phyloP scores from a whole-genome alignment of 2,329 filamentous ascomycete species.

The Apiospora rasikravindrae region DNA sequence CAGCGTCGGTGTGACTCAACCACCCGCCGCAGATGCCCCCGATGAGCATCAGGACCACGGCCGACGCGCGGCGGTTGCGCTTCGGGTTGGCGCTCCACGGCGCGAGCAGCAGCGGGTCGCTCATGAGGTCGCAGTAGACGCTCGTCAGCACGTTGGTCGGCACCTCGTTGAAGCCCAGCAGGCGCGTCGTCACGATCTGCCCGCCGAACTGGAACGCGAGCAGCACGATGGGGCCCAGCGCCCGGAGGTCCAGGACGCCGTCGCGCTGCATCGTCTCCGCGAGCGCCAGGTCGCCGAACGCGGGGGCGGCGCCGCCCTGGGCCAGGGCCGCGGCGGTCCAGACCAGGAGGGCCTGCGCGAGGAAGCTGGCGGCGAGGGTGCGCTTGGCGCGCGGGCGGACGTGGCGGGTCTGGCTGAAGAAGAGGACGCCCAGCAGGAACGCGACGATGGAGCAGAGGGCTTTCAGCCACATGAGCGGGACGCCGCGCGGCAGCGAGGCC shows the following conservation, averaged over 20 bases:
- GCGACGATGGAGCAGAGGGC: constrained; percentile 57
- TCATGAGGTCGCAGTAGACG: constrained; percentile 58
- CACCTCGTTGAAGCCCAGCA: constrained; percentile 57
- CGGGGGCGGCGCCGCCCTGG: constrained; percentile 51
- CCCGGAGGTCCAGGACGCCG: constrained; percentile 41
- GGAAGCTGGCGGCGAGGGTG: constrained; percentile 54
- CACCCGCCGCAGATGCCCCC: constrained; percentile 57
- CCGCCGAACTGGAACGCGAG: constrained; percentile 60
- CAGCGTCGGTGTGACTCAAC: constrained; percentile 49
- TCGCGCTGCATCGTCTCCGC: constrained; percentile 25
- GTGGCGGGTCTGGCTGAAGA: constrained; percentile 45
- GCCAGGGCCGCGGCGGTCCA: constrained; percentile 58
- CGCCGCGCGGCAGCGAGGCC: constrained; percentile 53
- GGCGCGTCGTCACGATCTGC: constrained; percentile 56
- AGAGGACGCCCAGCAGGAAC: constrained; percentile 59
- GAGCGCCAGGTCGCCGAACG: constrained; percentile 40
- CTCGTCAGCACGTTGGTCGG: constrained; percentile 62
- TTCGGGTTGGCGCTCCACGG: constrained; percentile 49
- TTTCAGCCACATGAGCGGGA: constrained; percentile 59
- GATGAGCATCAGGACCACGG: constrained; percentile 50
- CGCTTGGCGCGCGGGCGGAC: constrained; percentile 45
- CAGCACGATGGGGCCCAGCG: constrained; percentile 51
- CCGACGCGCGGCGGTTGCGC: constrained; percentile 52
- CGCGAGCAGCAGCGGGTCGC: constrained; percentile 54
- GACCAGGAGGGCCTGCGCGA: constrained; percentile 57